phyloP scores from a whole-genome alignment of 345 rosid genomes.

The Lumnitzera racemosa region DNA sequence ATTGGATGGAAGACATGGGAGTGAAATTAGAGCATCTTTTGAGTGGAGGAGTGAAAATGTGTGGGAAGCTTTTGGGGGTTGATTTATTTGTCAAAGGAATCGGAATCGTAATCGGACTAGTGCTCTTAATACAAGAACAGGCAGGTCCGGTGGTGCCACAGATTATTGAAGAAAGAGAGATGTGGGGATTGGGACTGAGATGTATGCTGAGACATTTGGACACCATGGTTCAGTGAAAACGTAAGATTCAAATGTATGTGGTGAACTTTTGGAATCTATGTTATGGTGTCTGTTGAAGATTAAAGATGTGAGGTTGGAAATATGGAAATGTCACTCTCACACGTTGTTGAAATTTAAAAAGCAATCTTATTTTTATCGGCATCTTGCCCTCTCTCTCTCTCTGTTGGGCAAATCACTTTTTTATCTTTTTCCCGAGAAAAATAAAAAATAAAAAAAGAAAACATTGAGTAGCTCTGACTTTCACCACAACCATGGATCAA shows the following conservation, averaged over 20 bases:
- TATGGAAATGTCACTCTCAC: no score
- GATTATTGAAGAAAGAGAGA: not conserved
- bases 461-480: no score
- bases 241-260: conserved; percentile 1
- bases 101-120: not conserved
- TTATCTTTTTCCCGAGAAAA: no score
- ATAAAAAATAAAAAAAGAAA: no score
- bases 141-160: conserved; percentile 12
- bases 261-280: conserved; percentile 12
- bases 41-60: not conserved
- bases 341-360: no score
- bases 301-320: conserved; percentile 2
- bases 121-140: conserved; percentile 14
- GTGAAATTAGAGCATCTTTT: conserved; percentile 13
- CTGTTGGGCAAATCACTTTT: no score
- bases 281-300: conserved; percentile 19
- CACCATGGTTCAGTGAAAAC: conserved; percentile 30
- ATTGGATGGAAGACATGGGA: conserved; percentile 26
- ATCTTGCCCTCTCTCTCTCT: no score
- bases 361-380: no score
- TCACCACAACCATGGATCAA: no score
- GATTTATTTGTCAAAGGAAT: conserved; percentile 6
- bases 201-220: conserved; percentile 41
- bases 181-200: conserved; percentile 33
- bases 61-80: not conserved